These are phyloP conservation scores for Manihot esculenta DNA, from an alignment of 441 rosid species.

Conservation along the genomic window DNA sequence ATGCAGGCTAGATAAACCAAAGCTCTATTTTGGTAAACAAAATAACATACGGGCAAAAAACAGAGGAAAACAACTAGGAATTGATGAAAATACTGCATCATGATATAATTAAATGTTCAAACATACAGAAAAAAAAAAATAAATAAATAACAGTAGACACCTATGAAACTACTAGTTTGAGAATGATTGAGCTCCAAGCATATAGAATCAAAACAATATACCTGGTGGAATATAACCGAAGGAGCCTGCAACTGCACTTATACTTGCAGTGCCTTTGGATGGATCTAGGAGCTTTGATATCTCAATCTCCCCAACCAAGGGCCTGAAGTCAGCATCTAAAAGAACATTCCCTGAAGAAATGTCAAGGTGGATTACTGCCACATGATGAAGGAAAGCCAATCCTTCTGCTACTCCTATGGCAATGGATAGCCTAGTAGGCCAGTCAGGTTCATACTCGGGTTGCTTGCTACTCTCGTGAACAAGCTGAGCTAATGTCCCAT, in stretches of 20 bases:
- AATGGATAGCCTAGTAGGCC: slow-evolving; percentile 81
- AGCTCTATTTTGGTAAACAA: background rate
- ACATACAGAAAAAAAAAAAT: background rate
- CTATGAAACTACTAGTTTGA: slow-evolving; percentile 2
- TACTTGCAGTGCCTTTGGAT: slow-evolving; percentile 91
- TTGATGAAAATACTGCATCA: background rate
- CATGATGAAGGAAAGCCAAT: slow-evolving; percentile 84
- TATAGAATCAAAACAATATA: slow-evolving; percentile 22
- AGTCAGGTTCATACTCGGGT: slow-evolving; percentile 75
- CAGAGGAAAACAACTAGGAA: background rate
- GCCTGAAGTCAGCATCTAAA: slow-evolving; percentile 70
- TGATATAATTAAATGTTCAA: slow-evolving; percentile 5
- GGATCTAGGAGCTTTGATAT: slow-evolving; percentile 96
- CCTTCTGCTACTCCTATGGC: slow-evolving; percentile 95
- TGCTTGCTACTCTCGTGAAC: slow-evolving; percentile 69
- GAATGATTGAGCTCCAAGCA: slow-evolving; percentile 4
- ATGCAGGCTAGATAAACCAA: background rate
- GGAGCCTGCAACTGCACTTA: slow-evolving; percentile 98
- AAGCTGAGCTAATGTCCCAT: slow-evolving; percentile 79
- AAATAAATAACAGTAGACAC: background rate
- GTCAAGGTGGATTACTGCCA: slow-evolving; percentile 93
- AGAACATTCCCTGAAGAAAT: slow-evolving; percentile 80
- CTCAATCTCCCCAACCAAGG: slow-evolving; percentile 87
- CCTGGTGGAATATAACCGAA: slow-evolving; percentile 98
- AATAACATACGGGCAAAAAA: background rate